These are phyloP conservation scores for Senna tora DNA, from an alignment of 306 rosid species.

Conservation along the genomic window DNA sequence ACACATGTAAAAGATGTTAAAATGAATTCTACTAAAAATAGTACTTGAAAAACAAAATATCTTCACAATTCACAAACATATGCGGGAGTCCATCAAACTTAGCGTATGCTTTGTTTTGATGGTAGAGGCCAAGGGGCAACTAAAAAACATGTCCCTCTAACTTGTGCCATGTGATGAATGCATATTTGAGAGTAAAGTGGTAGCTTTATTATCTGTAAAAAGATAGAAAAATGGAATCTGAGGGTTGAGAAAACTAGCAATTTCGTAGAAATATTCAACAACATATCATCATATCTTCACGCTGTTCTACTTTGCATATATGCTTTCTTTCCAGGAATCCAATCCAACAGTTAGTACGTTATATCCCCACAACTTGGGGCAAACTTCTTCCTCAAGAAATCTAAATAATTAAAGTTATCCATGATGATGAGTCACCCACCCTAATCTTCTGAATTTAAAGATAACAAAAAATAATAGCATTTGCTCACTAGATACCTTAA, in stretches of 20 bases:
- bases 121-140: too few species aligned
- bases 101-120: too few species aligned
- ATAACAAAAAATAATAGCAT: conserved; percentile 15
- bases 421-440: conserved; percentile 14
- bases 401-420: conserved; percentile 18
- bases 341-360: conserved; percentile 28
- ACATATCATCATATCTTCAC: neutral
- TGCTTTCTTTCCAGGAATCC: conserved; percentile 45
- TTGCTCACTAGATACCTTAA: conserved; percentile 37
- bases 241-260: conserved; percentile 26
- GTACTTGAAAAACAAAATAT: too few species aligned
- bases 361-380: conserved; percentile 34
- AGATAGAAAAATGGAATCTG: conserved; percentile 13
- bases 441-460: conserved; percentile 13
- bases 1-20: too few species aligned
- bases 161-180: conserved; percentile 9
- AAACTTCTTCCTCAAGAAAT: conserved; percentile 12
- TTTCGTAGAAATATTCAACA: too few species aligned
- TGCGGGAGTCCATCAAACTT: too few species aligned
- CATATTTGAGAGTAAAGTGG: neutral
- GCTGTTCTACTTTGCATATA: conserved; percentile 52
- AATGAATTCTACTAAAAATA: too few species aligned
- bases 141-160: too few species aligned
- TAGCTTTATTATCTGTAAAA: conserved; percentile 18
- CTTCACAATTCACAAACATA: too few species aligned